These are phyloP conservation scores for Escovopsis sp. DNA, from an alignment of 2,329 filamentous ascomycete genomes.

Conservation along the genomic window DNA sequence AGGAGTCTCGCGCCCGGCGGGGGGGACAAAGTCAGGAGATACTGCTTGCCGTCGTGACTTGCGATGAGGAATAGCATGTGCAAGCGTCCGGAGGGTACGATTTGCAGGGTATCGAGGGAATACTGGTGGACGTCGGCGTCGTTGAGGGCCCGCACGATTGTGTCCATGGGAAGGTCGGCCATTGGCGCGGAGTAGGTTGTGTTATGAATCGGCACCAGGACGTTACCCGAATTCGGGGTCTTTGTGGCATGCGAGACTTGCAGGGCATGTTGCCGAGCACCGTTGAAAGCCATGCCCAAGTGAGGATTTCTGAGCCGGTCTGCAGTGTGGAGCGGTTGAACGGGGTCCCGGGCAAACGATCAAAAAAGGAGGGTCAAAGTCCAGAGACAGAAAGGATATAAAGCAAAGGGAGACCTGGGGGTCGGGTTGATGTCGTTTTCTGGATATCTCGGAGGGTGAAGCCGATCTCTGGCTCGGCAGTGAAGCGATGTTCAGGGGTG, in stretches of 20 bases:
- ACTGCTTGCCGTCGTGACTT: constrained; percentile 23
- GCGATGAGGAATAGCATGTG: constrained; percentile 28
- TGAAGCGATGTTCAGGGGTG: not conserved
- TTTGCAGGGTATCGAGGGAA: constrained; percentile 12
- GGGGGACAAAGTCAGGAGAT: constrained; percentile 29
- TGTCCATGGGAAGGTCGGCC: constrained; percentile 11
- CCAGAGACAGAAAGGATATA: no score
- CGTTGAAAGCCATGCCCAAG: not conserved
- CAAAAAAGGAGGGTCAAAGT: no score
- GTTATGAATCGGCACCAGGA: not conserved
- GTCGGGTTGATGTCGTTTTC: no score
- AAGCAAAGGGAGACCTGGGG: no score
- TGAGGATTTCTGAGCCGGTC: no score
- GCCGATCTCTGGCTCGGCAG: no score
- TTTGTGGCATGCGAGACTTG: not conserved
- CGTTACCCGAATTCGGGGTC: not conserved
- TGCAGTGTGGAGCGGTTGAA: no score
- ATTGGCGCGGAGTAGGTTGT: constrained; percentile 6
- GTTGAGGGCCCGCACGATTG: constrained; percentile 12
- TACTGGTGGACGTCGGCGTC: constrained; percentile 10
- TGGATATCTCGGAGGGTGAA: no score
- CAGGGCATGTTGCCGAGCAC: not conserved
- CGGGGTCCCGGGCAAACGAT: no score
- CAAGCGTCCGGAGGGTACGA: constrained; percentile 21
- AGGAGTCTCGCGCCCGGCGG: constrained; percentile 27